Base-by-base conservation (phyloP, 2,329 filamentous ascomycete genomes). In the Westerdykella aurantiaca region DNA sequence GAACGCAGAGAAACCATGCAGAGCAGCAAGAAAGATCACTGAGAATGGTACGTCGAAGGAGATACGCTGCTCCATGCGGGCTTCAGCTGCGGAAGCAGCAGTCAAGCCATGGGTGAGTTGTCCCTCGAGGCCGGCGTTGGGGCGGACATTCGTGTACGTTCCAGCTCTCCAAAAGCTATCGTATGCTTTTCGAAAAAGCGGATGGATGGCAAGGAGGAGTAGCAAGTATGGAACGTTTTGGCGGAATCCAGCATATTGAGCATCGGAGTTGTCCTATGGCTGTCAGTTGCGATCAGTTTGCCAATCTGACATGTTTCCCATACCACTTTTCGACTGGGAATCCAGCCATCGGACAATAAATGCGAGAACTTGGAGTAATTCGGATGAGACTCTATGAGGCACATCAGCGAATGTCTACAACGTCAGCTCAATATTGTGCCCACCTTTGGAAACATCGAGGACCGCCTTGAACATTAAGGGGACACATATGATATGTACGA, bases 381-480 rank as follows among this genome's bases (percentile, higher is more conserved):
- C 5, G 88, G 86, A 63, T 96, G 85, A 31, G 82, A 83, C 47
- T 84, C 89, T 95, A 23, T 2, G 6, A 10, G 25, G 16, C 3
- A 16, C 38, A 16, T 60, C 13, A 58, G 38, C 16, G 16, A 38
- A 7, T 17, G 16, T 6, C 5, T 34, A 34, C 21, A 37, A 34
- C 29, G 13, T 14, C 33, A 35, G 34, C 7, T 18, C 29, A 14
- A n/a, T 25, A 16, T 40, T 42, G 16, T 3, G 50, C 56, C 21
- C 76, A 90, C 90, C 78, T 69, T 83, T 79, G 18, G 93, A 98
- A 37, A 95, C 88, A 69, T 87, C 80, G 54, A 89, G 86, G 9
- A 85, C 83, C n/a, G 84, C 76, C 74, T 88, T 95, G 69, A 95
- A 88, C 90, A 98, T 98, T 58, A 82, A 78, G 7, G 88, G 88